Base-by-base conservation (phyloP, 768 basidiomycete genomes). In the Mycena chlorophos region DNA sequence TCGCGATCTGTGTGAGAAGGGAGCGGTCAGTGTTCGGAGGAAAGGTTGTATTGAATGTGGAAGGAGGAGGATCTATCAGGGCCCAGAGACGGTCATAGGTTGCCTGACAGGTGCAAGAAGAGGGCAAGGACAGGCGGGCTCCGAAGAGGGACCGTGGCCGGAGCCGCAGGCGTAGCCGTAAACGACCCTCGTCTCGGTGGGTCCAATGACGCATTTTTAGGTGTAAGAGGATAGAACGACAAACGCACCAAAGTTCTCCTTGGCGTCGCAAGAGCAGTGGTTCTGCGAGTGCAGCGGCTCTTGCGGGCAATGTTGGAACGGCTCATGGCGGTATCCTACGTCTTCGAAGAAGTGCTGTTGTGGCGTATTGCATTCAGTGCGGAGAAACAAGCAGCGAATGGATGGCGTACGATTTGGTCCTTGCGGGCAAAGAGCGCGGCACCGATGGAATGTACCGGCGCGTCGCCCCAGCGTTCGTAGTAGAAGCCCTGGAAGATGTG, bases 241-340 rank as follows among this genome's bases (percentile, higher is more conserved):
- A 17, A 16, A 58, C 77, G 55, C 61, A 80, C 79, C 79, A 58
- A 82, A 82, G 61, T 77, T 82, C 38, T 86, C 77, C 10, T 70
- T 69, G 3, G 75, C 70, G 54, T 83, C 77, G 63, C 87, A 88
- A 70, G 81, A 82, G 63, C 87, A 88, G 63, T 80, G 82, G 42
- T 82, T 82, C 40, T 74, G 72, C 26, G 68, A 68, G 69, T 87
- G 86, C 27, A 69, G 59, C 13, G 74, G 75, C 28, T 75, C 77
- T 57, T 76, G 73, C 1, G 61, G 61, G 48, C 63, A 64, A 37
- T 64, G 63, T 34, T 56, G 52, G 61, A 59, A 62, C 19, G 63
- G 63, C 27, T 62, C 56, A 40, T 64, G 58, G 31, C 56, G 52
- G 65, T 75, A 78, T 17, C 82, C 83, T 51, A 86, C 83, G 60